Conservation (phyloP, 2,329 filamentous ascomycete species). For the Trichoderma brevicompactum region DNA sequence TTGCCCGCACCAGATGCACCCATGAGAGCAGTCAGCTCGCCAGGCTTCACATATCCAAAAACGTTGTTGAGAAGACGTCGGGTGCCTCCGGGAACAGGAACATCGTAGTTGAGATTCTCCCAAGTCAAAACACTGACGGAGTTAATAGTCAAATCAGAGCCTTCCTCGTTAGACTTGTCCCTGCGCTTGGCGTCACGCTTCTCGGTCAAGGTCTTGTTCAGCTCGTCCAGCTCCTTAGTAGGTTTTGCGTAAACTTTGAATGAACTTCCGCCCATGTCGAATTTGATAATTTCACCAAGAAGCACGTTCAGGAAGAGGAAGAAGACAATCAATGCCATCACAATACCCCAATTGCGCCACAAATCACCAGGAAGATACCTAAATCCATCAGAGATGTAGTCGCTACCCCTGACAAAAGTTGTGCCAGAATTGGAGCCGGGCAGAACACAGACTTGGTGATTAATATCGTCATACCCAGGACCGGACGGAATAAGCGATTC, state of each 20-base stretch:
- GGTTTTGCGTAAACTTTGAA: slow-evolving; percentile 77
- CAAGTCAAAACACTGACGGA: slow-evolving; percentile 78
- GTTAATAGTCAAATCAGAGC: slow-evolving; percentile 58
- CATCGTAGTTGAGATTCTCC: slow-evolving; percentile 81
- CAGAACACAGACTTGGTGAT: slow-evolving; percentile 80
- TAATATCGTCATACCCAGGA: slow-evolving; percentile 69
- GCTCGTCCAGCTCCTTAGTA: slow-evolving; percentile 65
- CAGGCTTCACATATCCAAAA: slow-evolving; percentile 74
- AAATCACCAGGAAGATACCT: slow-evolving; percentile 68
- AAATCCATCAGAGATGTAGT: slow-evolving; percentile 72
- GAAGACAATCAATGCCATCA: slow-evolving; percentile 72
- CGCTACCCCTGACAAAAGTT: slow-evolving; percentile 63
- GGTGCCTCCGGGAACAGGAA: slow-evolving; percentile 61
- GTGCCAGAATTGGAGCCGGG: slow-evolving; percentile 71
- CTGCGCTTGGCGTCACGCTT: slow-evolving; percentile 62
- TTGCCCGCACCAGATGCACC: slow-evolving; percentile 86
- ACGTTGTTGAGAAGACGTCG: slow-evolving; percentile 60
- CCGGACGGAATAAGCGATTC: slow-evolving; percentile 74
- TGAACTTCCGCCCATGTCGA: slow-evolving; percentile 78
- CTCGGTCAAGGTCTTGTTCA: slow-evolving; percentile 65
- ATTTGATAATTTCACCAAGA: slow-evolving; percentile 77
- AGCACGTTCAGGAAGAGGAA: slow-evolving; percentile 78
- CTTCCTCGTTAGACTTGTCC: slow-evolving; percentile 50
- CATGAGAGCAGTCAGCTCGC: slow-evolving; percentile 79
- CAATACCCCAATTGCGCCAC: slow-evolving; percentile 85